Evolutionary conservation across 306 rosid species (phyloP), one percentile per base, ranked within the genome.

Genomic region (Fragaria nilgerrensis): DNA sequence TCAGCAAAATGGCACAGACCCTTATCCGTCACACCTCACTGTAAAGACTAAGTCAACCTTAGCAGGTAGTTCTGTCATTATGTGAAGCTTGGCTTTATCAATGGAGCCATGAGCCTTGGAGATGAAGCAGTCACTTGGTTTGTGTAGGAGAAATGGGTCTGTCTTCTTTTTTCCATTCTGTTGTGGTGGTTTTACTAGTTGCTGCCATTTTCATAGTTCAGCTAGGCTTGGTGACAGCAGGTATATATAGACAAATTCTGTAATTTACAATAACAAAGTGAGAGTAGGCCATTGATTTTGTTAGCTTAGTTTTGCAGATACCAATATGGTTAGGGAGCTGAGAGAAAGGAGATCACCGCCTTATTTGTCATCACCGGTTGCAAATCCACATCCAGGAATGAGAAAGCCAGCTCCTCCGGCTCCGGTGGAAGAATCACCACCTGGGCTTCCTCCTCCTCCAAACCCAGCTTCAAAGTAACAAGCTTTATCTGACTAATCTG

Each of bases 361-460:
- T 13, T 23, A 39, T 39, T 62, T 48, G 29, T 37, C 63, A 56
- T 55, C 77, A 39, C 77, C 77, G 32, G 23, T 73, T 39, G 68
- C 77, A 39, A 73, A 55, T 63, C 53, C 8, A 73, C 77, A 73
- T 15, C 53, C 53, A 9, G 52, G 23, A 45, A 73, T 73, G 77
- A 73, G 77, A 23, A 9, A 7, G 19, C 53, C 77, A 23, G 41
- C 53, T 56, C 68, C 76, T 15, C 41, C 68, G 1, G 68, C 11
- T 62, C 39, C 68, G n/a, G 43, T 15, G 22, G 68, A 29, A 62
- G 68, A 62, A 32, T 32, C 68, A 22, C 77, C 77, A 13, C 47
- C 75, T 32, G 75, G 64, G 7, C 67, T 68, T 55, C 65, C 39
- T 55, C 66, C 53, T 73, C 52, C 77, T 4, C 77, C 77, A 5